Evolutionary conservation across 2,329 filamentous ascomycete species (phyloP).

Genomic region (Phaeosphaeriaceae sp.): DNA sequence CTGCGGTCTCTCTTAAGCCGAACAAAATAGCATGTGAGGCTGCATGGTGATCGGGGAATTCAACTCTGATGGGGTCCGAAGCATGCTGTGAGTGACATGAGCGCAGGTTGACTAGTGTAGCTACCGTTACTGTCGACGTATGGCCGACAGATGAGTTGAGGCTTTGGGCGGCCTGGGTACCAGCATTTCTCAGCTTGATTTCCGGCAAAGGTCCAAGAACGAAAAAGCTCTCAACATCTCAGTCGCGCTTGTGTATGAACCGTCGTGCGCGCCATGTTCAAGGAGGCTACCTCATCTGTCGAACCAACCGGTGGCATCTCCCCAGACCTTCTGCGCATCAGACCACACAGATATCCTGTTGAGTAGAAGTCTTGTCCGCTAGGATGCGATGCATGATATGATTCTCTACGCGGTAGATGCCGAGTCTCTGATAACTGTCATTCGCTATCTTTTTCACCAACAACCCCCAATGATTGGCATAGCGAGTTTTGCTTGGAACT

Average conservation of each 20-base stretch:
- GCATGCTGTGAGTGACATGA: background rate
- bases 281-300: background rate
- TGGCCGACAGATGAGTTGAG: background rate
- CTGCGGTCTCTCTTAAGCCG: background rate
- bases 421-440: background rate
- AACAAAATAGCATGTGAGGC: background rate
- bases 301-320: background rate
- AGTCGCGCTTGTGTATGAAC: background rate
- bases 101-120: background rate
- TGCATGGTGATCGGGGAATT: background rate
- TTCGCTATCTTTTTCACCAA: background rate
- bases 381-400: background rate
- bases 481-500: background rate
- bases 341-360: background rate
- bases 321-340: background rate
- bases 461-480: constrained; percentile 1
- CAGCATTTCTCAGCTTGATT: too few species aligned
- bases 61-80: background rate
- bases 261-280: background rate
- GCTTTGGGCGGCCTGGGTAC: background rate
- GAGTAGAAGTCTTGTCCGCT: background rate
- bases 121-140: background rate
- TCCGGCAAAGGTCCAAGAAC: too few species aligned
- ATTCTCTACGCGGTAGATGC: background rate
- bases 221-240: too few species aligned